phyloP scores from a whole-genome alignment of 495 filamentous ascomycete species.

The Penicillium goetzii region DNA sequence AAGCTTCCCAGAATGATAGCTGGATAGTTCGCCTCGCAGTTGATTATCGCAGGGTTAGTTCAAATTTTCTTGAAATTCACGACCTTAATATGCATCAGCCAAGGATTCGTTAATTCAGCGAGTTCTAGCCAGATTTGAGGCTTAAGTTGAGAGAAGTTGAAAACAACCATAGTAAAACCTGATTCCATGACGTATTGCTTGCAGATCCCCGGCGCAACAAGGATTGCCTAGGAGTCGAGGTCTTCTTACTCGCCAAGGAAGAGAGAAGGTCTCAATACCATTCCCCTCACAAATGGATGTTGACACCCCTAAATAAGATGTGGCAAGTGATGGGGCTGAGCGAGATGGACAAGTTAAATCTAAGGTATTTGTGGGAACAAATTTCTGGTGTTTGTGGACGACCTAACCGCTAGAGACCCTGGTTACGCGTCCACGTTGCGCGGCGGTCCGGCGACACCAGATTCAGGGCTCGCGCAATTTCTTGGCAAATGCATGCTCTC shows the following conservation, averaged over 20 bases:
- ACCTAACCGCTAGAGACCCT: neutral
- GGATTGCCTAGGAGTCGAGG: neutral
- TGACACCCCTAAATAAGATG: neutral
- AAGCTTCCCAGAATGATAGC: no score
- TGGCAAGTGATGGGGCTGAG: neutral
- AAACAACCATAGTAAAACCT: neutral
- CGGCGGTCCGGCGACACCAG: neutral
- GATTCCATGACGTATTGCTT: neutral
- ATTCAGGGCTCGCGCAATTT: neutral
- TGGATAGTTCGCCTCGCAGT: no score
- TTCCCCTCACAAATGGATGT: neutral
- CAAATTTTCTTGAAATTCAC: no score
- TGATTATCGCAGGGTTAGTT: no score
- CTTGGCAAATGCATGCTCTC: neutral
- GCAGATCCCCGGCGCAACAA: neutral
- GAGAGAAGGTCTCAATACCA: no score
- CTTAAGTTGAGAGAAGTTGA: neutral
- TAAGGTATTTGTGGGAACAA: neutral
- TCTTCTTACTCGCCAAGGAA: no score
- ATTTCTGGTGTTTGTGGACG: neutral
- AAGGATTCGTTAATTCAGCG: no score
- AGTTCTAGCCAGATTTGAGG: neutral
- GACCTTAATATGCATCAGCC: no score
- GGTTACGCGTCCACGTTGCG: constrained; percentile 19
- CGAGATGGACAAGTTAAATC: neutral